Conservation (phyloP, 2,329 filamentous ascomycete genomes). For the Ramichloridium luteum region DNA sequence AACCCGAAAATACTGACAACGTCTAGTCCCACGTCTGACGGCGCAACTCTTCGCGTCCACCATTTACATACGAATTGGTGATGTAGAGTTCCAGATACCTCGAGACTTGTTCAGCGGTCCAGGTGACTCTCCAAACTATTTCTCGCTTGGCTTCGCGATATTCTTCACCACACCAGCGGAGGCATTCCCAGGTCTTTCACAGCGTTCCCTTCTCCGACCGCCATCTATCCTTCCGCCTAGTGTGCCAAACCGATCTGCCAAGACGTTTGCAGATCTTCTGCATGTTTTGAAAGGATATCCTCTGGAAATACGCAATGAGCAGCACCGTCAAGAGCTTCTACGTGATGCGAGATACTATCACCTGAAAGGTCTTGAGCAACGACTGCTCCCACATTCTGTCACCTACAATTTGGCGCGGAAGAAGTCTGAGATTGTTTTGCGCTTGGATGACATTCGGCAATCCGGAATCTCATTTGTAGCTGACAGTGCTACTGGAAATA, state of each 20-base stretch:
- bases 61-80: constrained; percentile 84
- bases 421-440: constrained; percentile 63
- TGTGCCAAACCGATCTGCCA: constrained; percentile 69
- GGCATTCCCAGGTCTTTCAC: constrained; percentile 74
- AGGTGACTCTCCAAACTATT: constrained; percentile 91
- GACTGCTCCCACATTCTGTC: constrained; percentile 64
- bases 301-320: constrained; percentile 60
- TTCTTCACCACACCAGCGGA: constrained; percentile 74
- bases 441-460: constrained; percentile 78
- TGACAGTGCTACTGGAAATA: constrained; percentile 29
- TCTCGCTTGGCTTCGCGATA: constrained; percentile 76
- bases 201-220: constrained; percentile 67
- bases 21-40: too few relatives aligned
- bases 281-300: constrained; percentile 76
- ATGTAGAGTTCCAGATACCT: constrained; percentile 77
- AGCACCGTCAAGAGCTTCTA: constrained; percentile 64
- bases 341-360: constrained; percentile 88
- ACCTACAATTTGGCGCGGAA: constrained; percentile 59
- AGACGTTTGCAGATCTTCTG: constrained; percentile 71
- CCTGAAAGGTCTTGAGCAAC: constrained; percentile 81
- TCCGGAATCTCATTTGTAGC: constrained; percentile 59
- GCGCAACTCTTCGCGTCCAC: constrained; percentile 84
- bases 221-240: constrained; percentile 74
- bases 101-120: constrained; percentile 74
- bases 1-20: too few relatives aligned